These are phyloP conservation scores for Leptodermis oblonga DNA, from an alignment of 257 asterid genomes.

Conservation along the genomic window DNA sequence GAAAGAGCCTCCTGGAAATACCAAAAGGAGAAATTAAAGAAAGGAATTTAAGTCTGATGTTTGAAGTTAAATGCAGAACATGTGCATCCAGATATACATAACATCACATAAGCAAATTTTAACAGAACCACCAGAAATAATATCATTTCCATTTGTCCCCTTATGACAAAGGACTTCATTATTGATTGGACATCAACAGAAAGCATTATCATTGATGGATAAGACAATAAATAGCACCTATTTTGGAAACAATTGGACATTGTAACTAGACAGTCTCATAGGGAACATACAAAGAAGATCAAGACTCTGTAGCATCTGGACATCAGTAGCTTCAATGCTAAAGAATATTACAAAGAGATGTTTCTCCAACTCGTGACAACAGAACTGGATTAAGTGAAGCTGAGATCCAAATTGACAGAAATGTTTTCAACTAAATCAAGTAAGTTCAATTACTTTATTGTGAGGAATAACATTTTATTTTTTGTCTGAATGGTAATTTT, in stretches of 20 bases:
- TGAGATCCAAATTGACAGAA: background rate
- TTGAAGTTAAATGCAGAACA: background rate
- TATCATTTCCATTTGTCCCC: background rate
- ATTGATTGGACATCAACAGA: background rate
- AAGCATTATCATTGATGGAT: background rate
- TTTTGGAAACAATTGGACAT: background rate
- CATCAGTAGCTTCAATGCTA: background rate
- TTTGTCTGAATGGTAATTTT: background rate
- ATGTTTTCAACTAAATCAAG: background rate
- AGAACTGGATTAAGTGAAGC: background rate
- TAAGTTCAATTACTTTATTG: background rate
- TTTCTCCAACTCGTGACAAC: background rate
- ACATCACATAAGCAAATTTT: slow-evolving; percentile 1
- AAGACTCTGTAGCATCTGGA: background rate
- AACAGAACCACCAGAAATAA: background rate
- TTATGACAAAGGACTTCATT: background rate
- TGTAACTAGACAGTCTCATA: background rate
- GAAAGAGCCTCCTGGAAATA: slow-evolving; percentile 52
- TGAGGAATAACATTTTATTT: background rate
- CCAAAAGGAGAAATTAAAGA: slow-evolving; percentile 17
- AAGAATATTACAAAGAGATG: background rate
- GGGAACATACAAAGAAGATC: background rate
- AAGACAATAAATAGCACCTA: background rate
- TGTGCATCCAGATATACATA: background rate
- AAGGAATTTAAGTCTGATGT: background rate